These are phyloP conservation scores for Eimeria necatrix DNA, from an alignment of 169 alveolate species.

Conservation along the genomic window DNA sequence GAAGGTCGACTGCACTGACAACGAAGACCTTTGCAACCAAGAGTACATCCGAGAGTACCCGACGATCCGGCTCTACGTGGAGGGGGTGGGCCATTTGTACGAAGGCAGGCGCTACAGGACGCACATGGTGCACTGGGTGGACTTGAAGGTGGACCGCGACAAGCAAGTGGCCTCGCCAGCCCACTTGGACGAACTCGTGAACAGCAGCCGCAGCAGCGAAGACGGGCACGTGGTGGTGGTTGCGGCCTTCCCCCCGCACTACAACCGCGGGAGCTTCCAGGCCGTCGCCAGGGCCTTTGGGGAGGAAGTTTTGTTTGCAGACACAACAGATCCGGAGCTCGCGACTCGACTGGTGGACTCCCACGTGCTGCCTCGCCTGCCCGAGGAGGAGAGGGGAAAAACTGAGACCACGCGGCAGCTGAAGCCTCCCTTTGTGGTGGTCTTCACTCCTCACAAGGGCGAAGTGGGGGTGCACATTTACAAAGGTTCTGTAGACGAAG, in stretches of 20 bases:
- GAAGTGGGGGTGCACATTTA: conserved; percentile 68
- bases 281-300: conserved; percentile 77
- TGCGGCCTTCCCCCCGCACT: conserved; percentile 61
- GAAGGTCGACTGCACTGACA: conserved; percentile 74
- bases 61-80: conserved; percentile 75
- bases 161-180: conserved; percentile 47
- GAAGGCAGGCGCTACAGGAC: conserved; percentile 93
- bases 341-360: conserved; percentile 7
- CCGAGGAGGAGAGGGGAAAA: conserved; percentile 9
- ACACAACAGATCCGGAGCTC: conserved; percentile 57
- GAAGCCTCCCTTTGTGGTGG: conserved; percentile 72
- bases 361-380: conserved; percentile 60
- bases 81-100: conserved; percentile 77
- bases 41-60: conserved; percentile 81
- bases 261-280: conserved; percentile 50
- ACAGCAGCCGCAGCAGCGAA: conserved; percentile 30
- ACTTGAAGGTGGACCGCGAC: conserved; percentile 76
- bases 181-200: conserved; percentile 61
- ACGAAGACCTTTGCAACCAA: conserved; percentile 73
- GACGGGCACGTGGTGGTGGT: conserved; percentile 73
- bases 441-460: conserved; percentile 45
- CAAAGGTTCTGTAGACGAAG: conserved; percentile 66
- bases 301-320: conserved; percentile 77
- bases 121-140: conserved; percentile 92
- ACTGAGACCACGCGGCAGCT: conserved; percentile 28